A percentile compares a stretch with the other conserved stretches of the same genome.
Evolutionary conservation across 495 filamentous ascomycete species (phyloP).

Genomic region (Neurospora sp.): DNA sequence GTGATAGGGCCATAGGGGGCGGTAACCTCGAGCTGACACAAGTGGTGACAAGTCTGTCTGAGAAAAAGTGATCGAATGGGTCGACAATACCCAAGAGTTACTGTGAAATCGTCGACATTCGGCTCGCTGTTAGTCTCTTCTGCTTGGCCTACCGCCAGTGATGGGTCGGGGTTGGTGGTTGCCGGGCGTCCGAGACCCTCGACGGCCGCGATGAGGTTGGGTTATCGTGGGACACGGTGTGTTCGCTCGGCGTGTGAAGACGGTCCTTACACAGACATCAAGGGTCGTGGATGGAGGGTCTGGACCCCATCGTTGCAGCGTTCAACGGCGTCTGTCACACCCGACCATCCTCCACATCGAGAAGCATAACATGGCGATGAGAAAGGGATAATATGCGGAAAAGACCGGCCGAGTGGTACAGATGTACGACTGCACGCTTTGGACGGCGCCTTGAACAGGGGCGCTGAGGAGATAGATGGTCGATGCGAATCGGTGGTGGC

Average conservation of each 20-base stretch:
- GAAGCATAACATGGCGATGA: neutral
- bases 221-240: neutral
- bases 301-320: neutral
- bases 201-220: neutral
- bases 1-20: neutral
- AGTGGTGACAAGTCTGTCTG: neutral
- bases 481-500: neutral
- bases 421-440: neutral
- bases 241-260: neutral
- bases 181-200: neutral
- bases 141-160: neutral
- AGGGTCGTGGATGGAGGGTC: neutral
- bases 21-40: neutral
- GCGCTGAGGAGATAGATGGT: neutral
- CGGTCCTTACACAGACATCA: neutral
- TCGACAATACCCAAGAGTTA: neutral
- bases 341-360: neutral
- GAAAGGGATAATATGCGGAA: neutral
- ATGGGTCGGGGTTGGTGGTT: neutral
- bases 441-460: neutral
- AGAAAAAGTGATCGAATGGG: neutral
- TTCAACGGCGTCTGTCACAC: neutral
- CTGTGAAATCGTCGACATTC: neutral
- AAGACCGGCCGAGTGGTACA: neutral
- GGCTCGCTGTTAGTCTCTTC: neutral